Evolutionary conservation across 1,284 basidiomycete genomes (phyloP).

Genomic region (Hemileia vastatrix): DNA sequence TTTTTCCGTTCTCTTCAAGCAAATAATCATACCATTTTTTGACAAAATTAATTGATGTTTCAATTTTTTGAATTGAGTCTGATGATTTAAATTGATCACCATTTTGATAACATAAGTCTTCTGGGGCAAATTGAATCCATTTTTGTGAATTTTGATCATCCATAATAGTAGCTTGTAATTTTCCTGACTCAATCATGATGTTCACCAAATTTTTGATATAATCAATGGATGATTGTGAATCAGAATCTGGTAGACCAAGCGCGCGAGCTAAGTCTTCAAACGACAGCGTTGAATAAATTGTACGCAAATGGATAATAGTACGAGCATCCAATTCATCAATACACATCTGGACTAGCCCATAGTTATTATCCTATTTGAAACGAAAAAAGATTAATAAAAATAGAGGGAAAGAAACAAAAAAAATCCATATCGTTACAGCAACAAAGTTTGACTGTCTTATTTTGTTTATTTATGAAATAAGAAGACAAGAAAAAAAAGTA

Average conservation of each 20-base stretch:
- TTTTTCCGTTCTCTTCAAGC: too few relatives aligned
- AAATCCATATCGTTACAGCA: not conserved
- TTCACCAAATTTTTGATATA: not conserved
- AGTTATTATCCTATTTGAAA: constrained; percentile 11
- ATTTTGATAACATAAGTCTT: too few relatives aligned
- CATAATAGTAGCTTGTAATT: constrained; percentile 9
- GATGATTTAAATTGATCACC: too few relatives aligned
- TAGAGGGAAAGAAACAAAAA: not conserved
- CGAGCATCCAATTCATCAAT: constrained; percentile 3
- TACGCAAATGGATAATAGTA: constrained; percentile 5
- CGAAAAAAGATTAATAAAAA: not conserved
- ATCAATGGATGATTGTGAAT: not conserved
- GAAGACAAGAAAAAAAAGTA: not conserved
- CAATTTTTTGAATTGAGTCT: too few relatives aligned
- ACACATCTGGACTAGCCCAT: constrained; percentile 10
- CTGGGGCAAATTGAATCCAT: too few relatives aligned
- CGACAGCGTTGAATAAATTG: constrained; percentile 16
- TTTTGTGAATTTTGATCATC: too few relatives aligned
- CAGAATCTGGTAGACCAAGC: too few relatives aligned
- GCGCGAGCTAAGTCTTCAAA: not conserved
- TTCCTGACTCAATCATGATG: constrained; percentile 12
- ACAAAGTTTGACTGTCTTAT: not conserved
- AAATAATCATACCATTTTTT: too few relatives aligned
- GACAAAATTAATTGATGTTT: too few relatives aligned
- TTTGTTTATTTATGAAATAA: not conserved